Conservation (phyloP, 768 basidiomycete genomes). For the Lactarius hatsudake region DNA sequence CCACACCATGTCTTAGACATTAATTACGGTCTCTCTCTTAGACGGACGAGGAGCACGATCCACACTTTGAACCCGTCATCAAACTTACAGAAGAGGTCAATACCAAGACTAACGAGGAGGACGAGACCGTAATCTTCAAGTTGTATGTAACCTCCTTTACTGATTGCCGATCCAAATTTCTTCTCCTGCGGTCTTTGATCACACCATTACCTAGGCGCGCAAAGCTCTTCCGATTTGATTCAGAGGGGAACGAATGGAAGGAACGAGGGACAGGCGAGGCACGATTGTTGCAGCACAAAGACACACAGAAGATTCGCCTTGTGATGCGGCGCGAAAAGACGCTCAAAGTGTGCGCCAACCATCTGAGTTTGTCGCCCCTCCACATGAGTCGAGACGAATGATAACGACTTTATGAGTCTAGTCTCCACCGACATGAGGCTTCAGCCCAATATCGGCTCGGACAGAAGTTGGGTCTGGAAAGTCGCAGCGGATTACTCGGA, state of each 20-base stretch:
- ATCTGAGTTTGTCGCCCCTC: conserved; percentile 59
- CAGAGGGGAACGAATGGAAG: conserved; percentile 85
- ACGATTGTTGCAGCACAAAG: conserved; percentile 85
- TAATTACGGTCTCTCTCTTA: conserved; percentile 25
- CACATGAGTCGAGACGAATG: neutral
- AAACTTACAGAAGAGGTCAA: conserved; percentile 95
- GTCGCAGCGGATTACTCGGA: conserved; percentile 95
- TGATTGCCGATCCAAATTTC: conserved; percentile 20
- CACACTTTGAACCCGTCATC: conserved; percentile 94
- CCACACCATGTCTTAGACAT: conserved; percentile 16
- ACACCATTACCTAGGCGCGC: conserved; percentile 65
- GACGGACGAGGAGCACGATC: conserved; percentile 76
- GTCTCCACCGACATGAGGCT: conserved; percentile 89
- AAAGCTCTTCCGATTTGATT: conserved; percentile 95
- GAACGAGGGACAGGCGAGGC: conserved; percentile 97
- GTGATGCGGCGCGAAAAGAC: conserved; percentile 99
- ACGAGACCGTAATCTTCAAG: conserved; percentile 92
- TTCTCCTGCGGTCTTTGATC: conserved; percentile 18
- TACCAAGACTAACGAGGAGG: conserved; percentile 92
- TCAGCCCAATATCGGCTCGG: conserved; percentile 97
- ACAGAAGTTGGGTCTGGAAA: conserved; percentile 99
- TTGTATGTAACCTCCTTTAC: conserved; percentile 59
- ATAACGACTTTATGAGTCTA: conserved; percentile 35
- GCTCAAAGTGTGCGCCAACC: conserved; percentile 98
- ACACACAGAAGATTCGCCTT: conserved; percentile 86